Base-by-base conservation (phyloP, 2,329 filamentous ascomycete species). In the Decorospora gaudefroyi region DNA sequence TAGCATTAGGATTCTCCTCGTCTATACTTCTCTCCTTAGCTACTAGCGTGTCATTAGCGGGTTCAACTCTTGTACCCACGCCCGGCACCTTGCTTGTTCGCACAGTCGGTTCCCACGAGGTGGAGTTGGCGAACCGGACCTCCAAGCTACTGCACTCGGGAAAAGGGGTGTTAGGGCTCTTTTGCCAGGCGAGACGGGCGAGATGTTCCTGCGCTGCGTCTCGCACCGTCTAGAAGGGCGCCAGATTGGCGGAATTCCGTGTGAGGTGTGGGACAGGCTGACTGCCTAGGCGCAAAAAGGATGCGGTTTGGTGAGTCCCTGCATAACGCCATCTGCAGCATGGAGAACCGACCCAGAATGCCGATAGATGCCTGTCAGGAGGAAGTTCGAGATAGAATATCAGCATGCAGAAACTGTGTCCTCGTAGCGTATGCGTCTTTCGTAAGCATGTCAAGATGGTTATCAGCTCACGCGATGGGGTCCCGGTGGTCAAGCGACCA, bases 221-320 rank as follows among this genome's bases (percentile, higher is more conserved):
- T 30, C 30, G 22, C n/a, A n/a, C 26, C 43, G 16, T 46, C 31
- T 36, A 35, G 26, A 25, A 40, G 31, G 3, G 15, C 26, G 26
- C 23, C 18, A 40, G 49, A 46, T 55, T 50, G 42, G 33, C 36
- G 34, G 39, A 23, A 37, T 37, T 43, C 12, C 19, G 12, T 31
- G 16, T 31, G n/a, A 16, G 29, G 10, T 17, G 33, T 18, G 32
- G 45, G 25, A 16, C 6, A 27, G 12, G 19, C 8, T 22, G 19
- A 15, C 22, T 11, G 30, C 13, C 19, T 46, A 32, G 39, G 19
- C 22, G 36, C 39, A 35, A 57, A 31, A 23, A 40, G 29, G 26
- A 43, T 48, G 49, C 41, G 36, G 54, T 30, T 33, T 30, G 37
- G 46, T 43, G 55, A 33, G 43, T 48, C 62, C 63, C 62, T 67